Percentiles rank a stretch among this genome's conserved stretches.
Conservation (phyloP, 2,329 filamentous ascomycete genomes). For the Eutypa lata region DNA sequence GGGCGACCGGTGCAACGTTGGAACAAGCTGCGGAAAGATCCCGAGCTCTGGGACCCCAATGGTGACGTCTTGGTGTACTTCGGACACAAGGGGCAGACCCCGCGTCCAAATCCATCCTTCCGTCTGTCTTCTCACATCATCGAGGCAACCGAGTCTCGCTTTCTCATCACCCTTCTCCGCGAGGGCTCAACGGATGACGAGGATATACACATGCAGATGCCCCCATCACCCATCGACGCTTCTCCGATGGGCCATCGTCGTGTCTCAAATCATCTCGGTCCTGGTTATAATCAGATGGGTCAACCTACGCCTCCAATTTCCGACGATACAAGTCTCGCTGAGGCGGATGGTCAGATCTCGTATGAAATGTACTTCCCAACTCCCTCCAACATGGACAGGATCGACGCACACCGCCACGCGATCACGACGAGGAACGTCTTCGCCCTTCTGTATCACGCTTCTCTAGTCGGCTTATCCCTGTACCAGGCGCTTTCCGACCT, state of each 20-base stretch:
- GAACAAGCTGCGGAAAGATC: constrained; percentile 58
- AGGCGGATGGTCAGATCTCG: constrained; percentile 52
- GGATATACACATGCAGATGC: constrained; percentile 32
- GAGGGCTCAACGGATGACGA: constrained; percentile 49
- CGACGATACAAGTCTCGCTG: constrained; percentile 39
- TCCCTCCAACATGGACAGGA: constrained; percentile 44
- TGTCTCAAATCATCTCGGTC: constrained; percentile 22
- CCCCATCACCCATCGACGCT: constrained; percentile 40
- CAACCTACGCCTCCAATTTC: constrained; percentile 44
- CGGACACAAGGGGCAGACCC: constrained; percentile 41
- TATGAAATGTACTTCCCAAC: constrained; percentile 64
- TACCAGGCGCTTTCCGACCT: constrained; percentile 62
- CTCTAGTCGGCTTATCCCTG: constrained; percentile 62
- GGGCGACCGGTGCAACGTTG: constrained; percentile 48
- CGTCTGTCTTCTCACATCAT: constrained; percentile 57
- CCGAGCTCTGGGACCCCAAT: constrained; percentile 59
- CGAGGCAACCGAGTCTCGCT: constrained; percentile 53
- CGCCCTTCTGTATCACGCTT: constrained; percentile 60
- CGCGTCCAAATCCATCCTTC: constrained; percentile 50
- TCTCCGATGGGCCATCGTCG: constrained; percentile 38
- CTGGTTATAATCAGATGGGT: constrained; percentile 24
- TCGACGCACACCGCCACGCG: constrained; percentile 53
- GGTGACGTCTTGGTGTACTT: constrained; percentile 60
- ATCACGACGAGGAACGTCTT: constrained; percentile 69
- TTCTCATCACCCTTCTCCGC: constrained; percentile 50